Percentiles rank a stretch among this genome's conserved stretches.
Evolutionary conservation across 345 rosid genomes (phyloP).

Genomic region (Syzygium grande): DNA sequence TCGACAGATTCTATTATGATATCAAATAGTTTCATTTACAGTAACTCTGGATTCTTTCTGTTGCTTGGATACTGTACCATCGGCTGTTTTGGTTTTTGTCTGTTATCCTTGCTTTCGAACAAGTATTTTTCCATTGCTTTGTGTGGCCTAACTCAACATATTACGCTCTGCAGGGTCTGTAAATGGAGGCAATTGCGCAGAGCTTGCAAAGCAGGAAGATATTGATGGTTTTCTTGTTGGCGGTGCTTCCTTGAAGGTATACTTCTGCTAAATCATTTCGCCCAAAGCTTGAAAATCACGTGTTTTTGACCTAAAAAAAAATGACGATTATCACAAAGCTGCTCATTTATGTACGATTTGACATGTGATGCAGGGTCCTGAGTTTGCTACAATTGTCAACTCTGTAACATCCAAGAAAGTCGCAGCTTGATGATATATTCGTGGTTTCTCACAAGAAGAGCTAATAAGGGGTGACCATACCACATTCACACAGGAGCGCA

Average conservation of each 20-base stretch:
- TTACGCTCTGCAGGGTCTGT: conserved; percentile 57
- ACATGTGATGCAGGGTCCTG: conserved; percentile 66
- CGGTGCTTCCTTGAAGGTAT: conserved; percentile 97
- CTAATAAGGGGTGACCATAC: background rate
- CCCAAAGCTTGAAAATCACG: background rate
- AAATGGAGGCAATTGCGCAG: conserved; percentile 83
- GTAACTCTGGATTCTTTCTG: background rate
- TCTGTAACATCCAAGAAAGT: conserved; percentile 85
- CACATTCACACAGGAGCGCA: conserved; percentile 4
- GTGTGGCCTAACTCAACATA: background rate
- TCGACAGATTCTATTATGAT: background rate
- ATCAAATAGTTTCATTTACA: background rate
- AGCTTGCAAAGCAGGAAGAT: conserved; percentile 94
- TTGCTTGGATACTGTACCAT: background rate
- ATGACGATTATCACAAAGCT: background rate
- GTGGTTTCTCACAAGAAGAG: conserved; percentile 1
- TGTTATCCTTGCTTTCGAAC: background rate
- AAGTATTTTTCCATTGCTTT: background rate
- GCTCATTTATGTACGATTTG: background rate
- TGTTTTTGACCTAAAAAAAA: background rate
- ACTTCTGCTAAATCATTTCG: background rate
- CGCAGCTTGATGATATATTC: conserved; percentile 44
- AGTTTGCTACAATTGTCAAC: conserved; percentile 91
- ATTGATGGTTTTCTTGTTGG: conserved; percentile 99
- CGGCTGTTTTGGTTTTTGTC: background rate